A percentile compares a stretch with the other conserved stretches of the same genome.
phyloP scores from a whole-genome alignment of 2,329 filamentous ascomycete species.

The Aspergillus sp. region DNA sequence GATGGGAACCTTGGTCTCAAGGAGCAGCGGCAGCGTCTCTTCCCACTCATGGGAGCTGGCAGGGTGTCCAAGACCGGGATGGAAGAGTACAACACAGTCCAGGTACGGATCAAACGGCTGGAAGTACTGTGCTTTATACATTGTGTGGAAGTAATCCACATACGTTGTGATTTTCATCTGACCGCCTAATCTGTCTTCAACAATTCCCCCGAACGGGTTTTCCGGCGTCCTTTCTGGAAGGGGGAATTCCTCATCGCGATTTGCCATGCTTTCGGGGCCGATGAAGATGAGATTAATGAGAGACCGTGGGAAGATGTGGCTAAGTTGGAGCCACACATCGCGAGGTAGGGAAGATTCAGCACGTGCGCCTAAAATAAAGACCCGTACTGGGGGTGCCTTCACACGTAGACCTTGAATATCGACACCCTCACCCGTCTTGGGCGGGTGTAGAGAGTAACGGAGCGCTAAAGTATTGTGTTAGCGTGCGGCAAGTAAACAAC shows the following conservation, averaged over 20 bases:
- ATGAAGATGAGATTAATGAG: conserved; percentile 91
- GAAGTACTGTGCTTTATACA: conserved; percentile 88
- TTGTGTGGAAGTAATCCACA: conserved; percentile 96
- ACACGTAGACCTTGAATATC: conserved; percentile 77
- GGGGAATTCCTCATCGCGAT: conserved; percentile 89
- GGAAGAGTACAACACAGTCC: conserved; percentile 95
- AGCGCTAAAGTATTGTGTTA: conserved; percentile 59
- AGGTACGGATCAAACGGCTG: conserved; percentile 97
- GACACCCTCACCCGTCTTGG: conserved; percentile 70
- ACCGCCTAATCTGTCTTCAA: conserved; percentile 85
- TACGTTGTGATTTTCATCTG: conserved; percentile 97
- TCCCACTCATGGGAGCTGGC: conserved; percentile 93
- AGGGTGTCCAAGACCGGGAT: conserved; percentile 92
- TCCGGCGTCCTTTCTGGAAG: conserved; percentile 77
- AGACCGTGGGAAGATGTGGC: conserved; percentile 92
- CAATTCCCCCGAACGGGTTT: conserved; percentile 91
- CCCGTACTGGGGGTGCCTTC: conserved; percentile 80
- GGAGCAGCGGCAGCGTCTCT: conserved; percentile 79
- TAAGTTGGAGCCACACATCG: conserved; percentile 88
- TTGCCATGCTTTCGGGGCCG: conserved; percentile 92
- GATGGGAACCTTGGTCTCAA: conserved; percentile 94
- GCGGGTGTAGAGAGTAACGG: conserved; percentile 90
- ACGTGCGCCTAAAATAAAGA: conserved; percentile 91
- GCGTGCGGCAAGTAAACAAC: background rate
- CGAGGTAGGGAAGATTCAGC: conserved; percentile 96